Evolutionary conservation across 106 monocot species (phyloP), one percentile per base, ranked within the genome.

Genomic region (Apostasia ramifera): DNA sequence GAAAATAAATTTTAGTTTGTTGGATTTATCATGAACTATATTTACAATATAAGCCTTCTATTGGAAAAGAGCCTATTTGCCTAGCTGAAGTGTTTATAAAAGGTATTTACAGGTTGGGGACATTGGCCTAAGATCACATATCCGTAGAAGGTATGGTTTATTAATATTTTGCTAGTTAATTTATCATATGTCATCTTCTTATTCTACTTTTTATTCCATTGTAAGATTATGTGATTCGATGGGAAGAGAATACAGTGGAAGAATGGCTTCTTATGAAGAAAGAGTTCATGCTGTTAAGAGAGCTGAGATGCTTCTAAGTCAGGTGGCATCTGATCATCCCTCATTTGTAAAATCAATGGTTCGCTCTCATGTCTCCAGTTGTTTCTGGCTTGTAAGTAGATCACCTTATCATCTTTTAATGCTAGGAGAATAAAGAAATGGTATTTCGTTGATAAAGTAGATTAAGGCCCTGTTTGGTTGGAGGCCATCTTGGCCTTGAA

Each of bases 381-480:
- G 88, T 68, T 92, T 88, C 70, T 92, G 91, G 91, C 82, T 92
- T 49, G 91, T 92, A 73, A 85, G 91, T 71, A 53, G 9, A 43
- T 62, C 40, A 38, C 40, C 11, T 6, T 56, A 39, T 47, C 4
- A 37, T 15, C 47, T 57, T 8, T 7, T 61, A 47, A 51, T 41
- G 7, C 40, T 10, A 26, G 26, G 26, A 26, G 26, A 26, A 26
- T 26, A 26, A 26, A 26, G 26, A 26, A 26, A 26, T 26, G 26
- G 26, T 26, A 26, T 26, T 26, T 26, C 26, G 26, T 26, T 26
- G 26, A 26, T 26, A 26, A 26, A 26, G 26, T 26, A 26, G 26
- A 26, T 26, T 26, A n/a, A n/a, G n/a, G n/a, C n/a, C n/a, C n/a
- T n/a, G n/a, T n/a, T n/a, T n/a, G n/a, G n/a, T n/a, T n/a, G n/a